These are phyloP conservation scores for Diplosphaera chodatii DNA, from an alignment of 139 green algal genomes.

Conservation along the genomic window DNA sequence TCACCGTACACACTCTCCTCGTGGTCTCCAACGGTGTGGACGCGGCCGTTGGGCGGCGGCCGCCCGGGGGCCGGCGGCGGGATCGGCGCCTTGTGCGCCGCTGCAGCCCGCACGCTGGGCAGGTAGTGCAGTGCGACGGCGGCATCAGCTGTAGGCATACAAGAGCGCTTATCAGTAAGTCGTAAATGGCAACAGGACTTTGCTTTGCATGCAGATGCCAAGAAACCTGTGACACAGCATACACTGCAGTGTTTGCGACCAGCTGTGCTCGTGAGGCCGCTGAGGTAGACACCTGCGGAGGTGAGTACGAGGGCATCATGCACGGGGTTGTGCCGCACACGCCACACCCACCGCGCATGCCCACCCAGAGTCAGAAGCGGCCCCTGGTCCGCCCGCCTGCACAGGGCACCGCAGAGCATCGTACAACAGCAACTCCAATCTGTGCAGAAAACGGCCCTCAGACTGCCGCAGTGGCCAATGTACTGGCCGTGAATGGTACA, in stretches of 20 bases:
- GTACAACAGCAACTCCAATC: too few species aligned
- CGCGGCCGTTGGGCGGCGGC: slow-evolving; percentile 38
- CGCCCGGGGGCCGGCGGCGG: background rate
- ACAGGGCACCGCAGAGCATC: too few species aligned
- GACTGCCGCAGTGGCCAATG: too few species aligned
- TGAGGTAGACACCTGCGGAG: slow-evolving; percentile 29
- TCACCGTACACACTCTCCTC: slow-evolving; percentile 71
- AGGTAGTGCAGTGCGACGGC: slow-evolving; percentile 56
- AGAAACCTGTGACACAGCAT: too few species aligned
- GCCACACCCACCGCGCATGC: slow-evolving; percentile 82
- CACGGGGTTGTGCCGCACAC: slow-evolving; percentile 55
- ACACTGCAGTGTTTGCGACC: too few species aligned
- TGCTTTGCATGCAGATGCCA: too few species aligned
- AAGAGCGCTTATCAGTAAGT: too few species aligned
- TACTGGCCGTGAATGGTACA: too few species aligned
- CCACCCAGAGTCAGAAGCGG: slow-evolving; percentile 55
- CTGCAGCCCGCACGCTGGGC: slow-evolving; percentile 22
- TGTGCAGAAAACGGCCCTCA: too few species aligned
- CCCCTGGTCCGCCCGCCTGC: slow-evolving; percentile 3
- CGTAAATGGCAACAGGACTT: too few species aligned
- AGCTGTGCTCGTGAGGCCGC: too few species aligned
- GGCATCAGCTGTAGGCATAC: slow-evolving; percentile 50
- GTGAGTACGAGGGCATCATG: slow-evolving; percentile 66
- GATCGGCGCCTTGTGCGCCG: background rate
- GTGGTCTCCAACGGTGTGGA: slow-evolving; percentile 68